Base-by-base conservation (phyloP, 805 yeast species). In the Saccharomycopsis schoenii region DNA sequence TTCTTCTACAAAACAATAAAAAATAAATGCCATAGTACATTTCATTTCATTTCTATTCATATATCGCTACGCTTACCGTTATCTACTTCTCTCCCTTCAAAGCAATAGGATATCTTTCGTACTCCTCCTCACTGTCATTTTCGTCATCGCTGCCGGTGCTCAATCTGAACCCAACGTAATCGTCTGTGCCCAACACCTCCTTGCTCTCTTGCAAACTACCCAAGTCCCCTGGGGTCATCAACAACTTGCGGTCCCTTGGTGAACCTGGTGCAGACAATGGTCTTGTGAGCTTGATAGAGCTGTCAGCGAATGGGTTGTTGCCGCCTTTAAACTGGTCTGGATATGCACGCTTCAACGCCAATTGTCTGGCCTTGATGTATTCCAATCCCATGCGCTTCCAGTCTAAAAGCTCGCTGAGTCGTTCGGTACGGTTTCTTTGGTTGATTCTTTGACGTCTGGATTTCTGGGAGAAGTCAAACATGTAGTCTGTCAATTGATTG, bases 361-460 rank as follows among this genome's bases (percentile, higher is more conserved):
- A 80, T 69, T 89, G 91, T 69, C 98, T 84, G 15, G 98, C 98
- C 77, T 93, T 93, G 68, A 89, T 84, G 73, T 93, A 93, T 74
- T 94, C 99, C 59, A 93, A 77, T 0, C 99, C 99, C 98, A 93
- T 92, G 69, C 98, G 83, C 74, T 88, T 89, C 99, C 99, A 93
- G 76, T 93, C 99, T 63, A 93, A 81, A 68, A 93, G 76, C 72
- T 94, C 98, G 58, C 94, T 85, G 65, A 93, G 80, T 67, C 99
- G 81, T 76, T 93, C 99, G 36, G 97, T 94, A 74, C 99, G 83
- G 74, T 93, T 93, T 77, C 99, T 85, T 78, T 93, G 98, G 74
- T 94, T 94, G 76, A 93, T 93, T 75, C 99, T 83, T 74, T 94
- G 97, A 75, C 99, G 88, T 74, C 97, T 85, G 15, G 96, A 87